Conservation (phyloP, 164 flowering plant genomes). For the Chimonanthus praecox region DNA sequence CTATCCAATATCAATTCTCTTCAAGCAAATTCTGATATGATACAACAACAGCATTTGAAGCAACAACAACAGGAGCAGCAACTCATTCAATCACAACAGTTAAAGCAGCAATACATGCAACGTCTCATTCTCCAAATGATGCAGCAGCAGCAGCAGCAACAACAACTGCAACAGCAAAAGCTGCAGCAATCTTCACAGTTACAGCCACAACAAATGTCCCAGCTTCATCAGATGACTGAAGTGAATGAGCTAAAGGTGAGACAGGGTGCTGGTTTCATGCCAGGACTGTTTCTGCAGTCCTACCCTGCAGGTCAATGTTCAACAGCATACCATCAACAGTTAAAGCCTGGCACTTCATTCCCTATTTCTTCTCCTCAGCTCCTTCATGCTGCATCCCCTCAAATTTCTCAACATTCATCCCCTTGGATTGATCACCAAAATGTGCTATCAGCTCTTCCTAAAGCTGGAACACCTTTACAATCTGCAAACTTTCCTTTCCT, state of each 20-base stretch:
- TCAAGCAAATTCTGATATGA: conserved; percentile 43
- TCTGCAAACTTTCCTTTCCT: conserved; percentile 71
- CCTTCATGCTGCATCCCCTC: conserved; percentile 65
- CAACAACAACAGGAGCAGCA: conserved; percentile 1
- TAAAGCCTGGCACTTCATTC: conserved; percentile 52
- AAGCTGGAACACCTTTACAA: conserved; percentile 70
- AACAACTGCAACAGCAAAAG: conserved; percentile 17
- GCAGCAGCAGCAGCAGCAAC: conserved; percentile 29
- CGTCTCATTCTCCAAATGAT: conserved; percentile 41
- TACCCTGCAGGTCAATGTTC: conserved; percentile 45
- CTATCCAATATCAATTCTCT: conserved; percentile 48
- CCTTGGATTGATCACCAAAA: conserved; percentile 83
- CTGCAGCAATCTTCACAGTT: conserved; percentile 47
- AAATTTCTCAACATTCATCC: conserved; percentile 65
- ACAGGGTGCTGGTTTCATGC: conserved; percentile 32
- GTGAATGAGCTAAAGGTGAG: conserved; percentile 53
- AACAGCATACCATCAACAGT: conserved; percentile 44
- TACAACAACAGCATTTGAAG: conserved; percentile 33
- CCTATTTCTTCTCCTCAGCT: conserved; percentile 67
- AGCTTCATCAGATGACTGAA: conserved; percentile 51
- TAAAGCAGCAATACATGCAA: conserved; percentile 44
- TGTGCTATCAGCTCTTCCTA: conserved; percentile 40
- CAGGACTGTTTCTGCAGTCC: conserved; percentile 58
- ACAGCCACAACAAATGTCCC: conserved; percentile 51
- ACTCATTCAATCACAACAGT: background rate